Conservation (phyloP, 345 rosid genomes). For the Mercurialis annua region DNA sequence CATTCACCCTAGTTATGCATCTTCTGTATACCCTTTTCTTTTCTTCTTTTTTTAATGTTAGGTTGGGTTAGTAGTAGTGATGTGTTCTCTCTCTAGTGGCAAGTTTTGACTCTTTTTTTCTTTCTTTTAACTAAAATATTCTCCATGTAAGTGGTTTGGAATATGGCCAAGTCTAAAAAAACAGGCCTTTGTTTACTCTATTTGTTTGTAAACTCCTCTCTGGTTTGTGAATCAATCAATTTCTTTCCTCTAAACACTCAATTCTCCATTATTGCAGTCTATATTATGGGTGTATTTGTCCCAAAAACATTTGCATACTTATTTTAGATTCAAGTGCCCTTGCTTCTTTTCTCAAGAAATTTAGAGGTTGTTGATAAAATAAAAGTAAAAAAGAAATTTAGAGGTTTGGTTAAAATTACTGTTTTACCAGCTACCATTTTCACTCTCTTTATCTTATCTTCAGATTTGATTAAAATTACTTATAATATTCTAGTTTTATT, state of each 20-base stretch:
- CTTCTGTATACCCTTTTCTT: constrained; percentile 29
- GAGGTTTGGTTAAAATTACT: no score
- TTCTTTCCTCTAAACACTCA: no score
- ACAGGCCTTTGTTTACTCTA: constrained; percentile 35
- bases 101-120: constrained; percentile 45
- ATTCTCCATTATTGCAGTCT: no score
- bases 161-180: constrained; percentile 38
- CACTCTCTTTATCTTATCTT: no score
- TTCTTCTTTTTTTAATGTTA: constrained; percentile 20
- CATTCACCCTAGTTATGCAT: constrained; percentile 44
- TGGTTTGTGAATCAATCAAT: constrained; percentile 35
- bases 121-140: constrained; percentile 17
- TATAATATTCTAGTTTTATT: no score
- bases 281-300: no score
- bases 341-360: not conserved
- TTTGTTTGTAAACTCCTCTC: constrained; percentile 40
- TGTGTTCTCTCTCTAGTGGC: constrained; percentile 38
- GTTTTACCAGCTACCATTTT: no score
- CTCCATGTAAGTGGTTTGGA: constrained; percentile 43
- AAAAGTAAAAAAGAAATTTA: no score
- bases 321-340: not conserved
- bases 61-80: constrained; percentile 37
- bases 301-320: not conserved
- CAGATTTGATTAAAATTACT: no score
- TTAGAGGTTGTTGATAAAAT: not conserved